These are phyloP conservation scores for Xylona heveae DNA, from an alignment of 495 filamentous ascomycete genomes.

Conservation along the genomic window DNA sequence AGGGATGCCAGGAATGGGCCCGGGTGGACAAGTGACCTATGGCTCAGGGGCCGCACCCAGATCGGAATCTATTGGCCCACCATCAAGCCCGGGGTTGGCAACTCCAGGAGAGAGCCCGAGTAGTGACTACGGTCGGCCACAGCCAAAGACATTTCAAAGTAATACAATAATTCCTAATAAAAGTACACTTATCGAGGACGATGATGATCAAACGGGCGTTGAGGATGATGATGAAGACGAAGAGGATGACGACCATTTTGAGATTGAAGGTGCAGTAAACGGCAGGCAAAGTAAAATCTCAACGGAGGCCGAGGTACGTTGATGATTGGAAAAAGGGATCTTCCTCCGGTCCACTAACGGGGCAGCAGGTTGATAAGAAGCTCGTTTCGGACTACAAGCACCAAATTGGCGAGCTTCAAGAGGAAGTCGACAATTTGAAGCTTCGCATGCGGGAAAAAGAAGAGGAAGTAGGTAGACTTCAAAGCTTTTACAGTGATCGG, in stretches of 20 bases:
- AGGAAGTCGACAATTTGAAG: slow-evolving; percentile 55
- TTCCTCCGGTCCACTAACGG: background rate
- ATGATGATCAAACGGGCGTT: slow-evolving; percentile 42
- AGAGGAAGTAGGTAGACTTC: slow-evolving; percentile 27
- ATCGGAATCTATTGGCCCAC: slow-evolving; percentile 13
- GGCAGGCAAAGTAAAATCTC: slow-evolving; percentile 27
- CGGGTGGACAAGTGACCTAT: slow-evolving; percentile 9
- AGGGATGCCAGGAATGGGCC: slow-evolving; percentile 10
- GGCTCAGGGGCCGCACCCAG: slow-evolving; percentile 11
- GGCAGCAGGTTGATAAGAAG: slow-evolving; percentile 38
- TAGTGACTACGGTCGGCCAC: slow-evolving; percentile 35
- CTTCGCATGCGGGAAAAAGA: slow-evolving; percentile 32
- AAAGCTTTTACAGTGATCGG: slow-evolving; percentile 18
- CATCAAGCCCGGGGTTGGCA: slow-evolving; percentile 16
- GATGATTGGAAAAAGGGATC: background rate
- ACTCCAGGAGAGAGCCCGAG: slow-evolving; percentile 6
- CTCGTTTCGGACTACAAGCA: slow-evolving; percentile 53
- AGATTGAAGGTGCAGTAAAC: slow-evolving; percentile 26
- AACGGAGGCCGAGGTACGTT: background rate
- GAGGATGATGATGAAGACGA: slow-evolving; percentile 43
- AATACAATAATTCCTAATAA: slow-evolving; percentile 96
- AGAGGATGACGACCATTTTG: slow-evolving; percentile 38
- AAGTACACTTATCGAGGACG: slow-evolving; percentile 94
- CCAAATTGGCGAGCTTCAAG: slow-evolving; percentile 52
- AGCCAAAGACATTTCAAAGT: slow-evolving; percentile 79